Evolutionary conservation across 2,329 filamentous ascomycete species (phyloP), one percentile per base, ranked within the genome.

Genomic region (Tetracladium maxilliforme): DNA sequence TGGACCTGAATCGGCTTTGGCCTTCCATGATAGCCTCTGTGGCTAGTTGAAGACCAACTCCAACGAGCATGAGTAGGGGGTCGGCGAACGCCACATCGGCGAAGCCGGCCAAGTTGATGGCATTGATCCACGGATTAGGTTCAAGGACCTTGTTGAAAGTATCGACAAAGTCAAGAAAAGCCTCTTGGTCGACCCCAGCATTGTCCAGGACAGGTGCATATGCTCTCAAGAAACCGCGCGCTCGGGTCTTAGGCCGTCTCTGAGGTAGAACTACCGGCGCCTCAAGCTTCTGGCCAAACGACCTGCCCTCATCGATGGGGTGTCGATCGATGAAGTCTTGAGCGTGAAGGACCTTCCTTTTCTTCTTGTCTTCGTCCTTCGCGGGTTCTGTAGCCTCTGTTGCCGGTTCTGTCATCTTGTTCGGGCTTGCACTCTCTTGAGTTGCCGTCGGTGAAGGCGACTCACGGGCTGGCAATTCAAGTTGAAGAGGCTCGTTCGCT

Each of bases 221-320:
- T 1, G 58, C 63, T n/a, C 54, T 51, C 4, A 66, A 45, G 33
- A 68, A 67, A 0, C 63, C 64, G 9, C 63, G 49, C 1, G 43
- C 38, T 25, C 57, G 57, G 16, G 52, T 47, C 16, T 53, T 48
- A 1, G 64, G 63, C 8, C 64, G 52, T 3, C 63, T 45, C 29
- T 69, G 64, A 0, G 61, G 58, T 4, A 69, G 39, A 13, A 68
- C 53, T 13, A 68, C 56, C 0, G 61, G 60, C n/a, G n/a, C n/a
- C n/a, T n/a, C n/a, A n/a, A n/a, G n/a, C n/a, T n/a, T n/a, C n/a
- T n/a, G n/a, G n/a, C n/a, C n/a, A n/a, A n/a, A n/a, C n/a, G n/a
- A n/a, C n/a, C n/a, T n/a, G n/a, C n/a, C n/a, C n/a, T n/a, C n/a
- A n/a, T n/a, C n/a, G n/a, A n/a, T n/a, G n/a, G n/a, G n/a, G n/a